Percentiles rank a stretch among this genome's conserved stretches.
These are phyloP conservation scores for Pleoardoris graminearum DNA, from an alignment of 2,329 filamentous ascomycete species.

Conservation along the genomic window DNA sequence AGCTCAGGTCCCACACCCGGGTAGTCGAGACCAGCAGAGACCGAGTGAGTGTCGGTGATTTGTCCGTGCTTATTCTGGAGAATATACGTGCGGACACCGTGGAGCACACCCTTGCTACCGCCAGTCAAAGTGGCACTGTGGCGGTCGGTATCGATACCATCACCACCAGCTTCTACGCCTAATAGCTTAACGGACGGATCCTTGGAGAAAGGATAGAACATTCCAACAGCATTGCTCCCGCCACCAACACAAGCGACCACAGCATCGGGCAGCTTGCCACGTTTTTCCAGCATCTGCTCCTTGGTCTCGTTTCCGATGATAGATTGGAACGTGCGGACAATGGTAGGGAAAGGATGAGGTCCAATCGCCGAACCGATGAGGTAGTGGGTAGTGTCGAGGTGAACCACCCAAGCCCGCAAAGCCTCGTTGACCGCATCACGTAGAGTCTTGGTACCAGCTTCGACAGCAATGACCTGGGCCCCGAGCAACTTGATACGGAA, in stretches of 20 bases:
- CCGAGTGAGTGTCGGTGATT: constrained; percentile 92
- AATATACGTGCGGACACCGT: constrained; percentile 94
- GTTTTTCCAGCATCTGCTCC: constrained; percentile 80
- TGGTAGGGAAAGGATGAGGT: constrained; percentile 96
- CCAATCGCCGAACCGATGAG: constrained; percentile 98
- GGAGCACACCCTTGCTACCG: constrained; percentile 87
- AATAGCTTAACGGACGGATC: constrained; percentile 84
- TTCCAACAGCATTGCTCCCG: constrained; percentile 91
- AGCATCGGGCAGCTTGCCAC: constrained; percentile 88
- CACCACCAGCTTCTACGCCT: constrained; percentile 93
- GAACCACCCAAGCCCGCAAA: constrained; percentile 88
- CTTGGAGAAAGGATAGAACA: constrained; percentile 95
- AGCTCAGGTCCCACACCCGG: constrained; percentile 95
- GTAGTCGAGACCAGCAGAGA: constrained; percentile 95
- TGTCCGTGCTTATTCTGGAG: constrained; percentile 92
- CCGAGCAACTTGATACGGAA: constrained; percentile 98
- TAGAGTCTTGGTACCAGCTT: constrained; percentile 75
- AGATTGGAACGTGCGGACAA: constrained; percentile 95
- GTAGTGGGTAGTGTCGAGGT: constrained; percentile 94
- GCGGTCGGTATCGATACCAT: constrained; percentile 81
- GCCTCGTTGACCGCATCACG: constrained; percentile 86
- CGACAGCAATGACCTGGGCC: constrained; percentile 88
- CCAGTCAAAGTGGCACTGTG: constrained; percentile 88
- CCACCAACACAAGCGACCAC: constrained; percentile 97
- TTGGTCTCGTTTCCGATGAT: constrained; percentile 96